These are phyloP conservation scores for Fusarium hostae DNA, from an alignment of 2,329 filamentous ascomycete species.

Conservation along the genomic window DNA sequence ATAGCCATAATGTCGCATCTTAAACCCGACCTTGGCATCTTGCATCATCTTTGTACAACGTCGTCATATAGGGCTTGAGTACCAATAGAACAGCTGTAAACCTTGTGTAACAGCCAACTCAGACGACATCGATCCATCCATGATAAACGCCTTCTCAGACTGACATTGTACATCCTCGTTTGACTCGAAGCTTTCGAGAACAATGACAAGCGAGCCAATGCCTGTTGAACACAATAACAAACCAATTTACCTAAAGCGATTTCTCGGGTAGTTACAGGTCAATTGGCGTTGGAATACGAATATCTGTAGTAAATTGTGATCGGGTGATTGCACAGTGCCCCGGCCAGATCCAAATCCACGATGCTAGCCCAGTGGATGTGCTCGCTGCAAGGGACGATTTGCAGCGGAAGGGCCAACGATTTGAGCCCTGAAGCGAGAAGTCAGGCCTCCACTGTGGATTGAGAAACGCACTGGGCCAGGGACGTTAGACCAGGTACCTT, in stretches of 20 bases:
- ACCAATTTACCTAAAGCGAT: slow-evolving; percentile 18
- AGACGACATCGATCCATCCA: slow-evolving; percentile 8
- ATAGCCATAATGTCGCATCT: slow-evolving; percentile 28
- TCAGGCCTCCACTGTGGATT: slow-evolving; percentile 17
- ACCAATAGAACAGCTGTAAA: slow-evolving; percentile 2
- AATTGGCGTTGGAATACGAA: slow-evolving; percentile 1
- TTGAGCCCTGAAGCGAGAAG: slow-evolving; percentile 42
- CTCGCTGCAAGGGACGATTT: slow-evolving; percentile 37
- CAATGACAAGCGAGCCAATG: slow-evolving; percentile 17
- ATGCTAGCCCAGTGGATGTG: slow-evolving; percentile 24
- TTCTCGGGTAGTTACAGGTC: slow-evolving; percentile 29
- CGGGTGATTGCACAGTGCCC: slow-evolving; percentile 38
- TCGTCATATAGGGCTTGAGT: slow-evolving; percentile 23
- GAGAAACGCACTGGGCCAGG: slow-evolving; percentile 14
- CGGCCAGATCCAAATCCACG: not conserved
- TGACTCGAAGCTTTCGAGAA: slow-evolving; percentile 3
- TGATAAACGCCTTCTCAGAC: slow-evolving; percentile 23
- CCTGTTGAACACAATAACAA: slow-evolving; percentile 1
- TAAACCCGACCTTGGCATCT: slow-evolving; percentile 6
- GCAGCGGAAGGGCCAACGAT: slow-evolving; percentile 39
- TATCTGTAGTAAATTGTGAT: slow-evolving; percentile 16
- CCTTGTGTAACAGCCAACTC: slow-evolving; percentile 30
- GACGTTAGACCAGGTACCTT: slow-evolving; percentile 23
- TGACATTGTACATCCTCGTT: not conserved
- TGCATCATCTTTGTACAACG: slow-evolving; percentile 37